A percentile compares a stretch with the other conserved stretches of the same genome.
Conservation (phyloP, 2,329 filamentous ascomycete species). For the Xylariales sp. region DNA sequence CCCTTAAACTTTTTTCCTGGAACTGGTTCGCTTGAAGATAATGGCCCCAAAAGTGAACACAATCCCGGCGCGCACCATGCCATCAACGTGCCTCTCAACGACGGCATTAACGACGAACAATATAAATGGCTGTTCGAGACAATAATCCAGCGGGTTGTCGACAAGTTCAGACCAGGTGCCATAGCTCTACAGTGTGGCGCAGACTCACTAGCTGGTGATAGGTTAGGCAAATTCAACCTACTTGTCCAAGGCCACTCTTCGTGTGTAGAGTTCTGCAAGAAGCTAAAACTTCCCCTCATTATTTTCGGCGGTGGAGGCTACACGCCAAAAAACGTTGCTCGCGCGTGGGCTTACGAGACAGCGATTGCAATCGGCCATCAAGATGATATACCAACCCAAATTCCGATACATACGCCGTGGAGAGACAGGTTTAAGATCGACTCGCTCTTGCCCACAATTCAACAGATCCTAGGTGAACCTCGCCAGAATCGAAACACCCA, state of each 20-base stretch:
- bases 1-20: constrained; percentile 86
- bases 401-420: constrained; percentile 86
- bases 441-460: constrained; percentile 88
- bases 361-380: constrained; percentile 84
- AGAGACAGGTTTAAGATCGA: constrained; percentile 89
- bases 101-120: constrained; percentile 90
- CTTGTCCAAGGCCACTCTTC: constrained; percentile 94
- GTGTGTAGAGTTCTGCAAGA: constrained; percentile 91
- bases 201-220: constrained; percentile 92
- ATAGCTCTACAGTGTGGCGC: constrained; percentile 97
- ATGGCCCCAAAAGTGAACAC: constrained; percentile 82
- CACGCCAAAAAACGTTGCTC: constrained; percentile 94
- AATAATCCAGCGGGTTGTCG: constrained; percentile 81
- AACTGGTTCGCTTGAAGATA: constrained; percentile 87
- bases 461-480: constrained; percentile 74
- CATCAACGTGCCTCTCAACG: constrained; percentile 89
- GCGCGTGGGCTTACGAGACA: constrained; percentile 97
- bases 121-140: constrained; percentile 87
- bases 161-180: constrained; percentile 86
- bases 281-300: constrained; percentile 81
- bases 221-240: constrained; percentile 94
- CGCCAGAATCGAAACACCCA: constrained; percentile 82
- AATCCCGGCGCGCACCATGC: constrained; percentile 91
- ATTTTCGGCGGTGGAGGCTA: constrained; percentile 96
- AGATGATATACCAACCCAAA: constrained; percentile 74